Evolutionary conservation across 352 stramenopile species (phyloP).

Genomic region (Pythium apleroticum): DNA sequence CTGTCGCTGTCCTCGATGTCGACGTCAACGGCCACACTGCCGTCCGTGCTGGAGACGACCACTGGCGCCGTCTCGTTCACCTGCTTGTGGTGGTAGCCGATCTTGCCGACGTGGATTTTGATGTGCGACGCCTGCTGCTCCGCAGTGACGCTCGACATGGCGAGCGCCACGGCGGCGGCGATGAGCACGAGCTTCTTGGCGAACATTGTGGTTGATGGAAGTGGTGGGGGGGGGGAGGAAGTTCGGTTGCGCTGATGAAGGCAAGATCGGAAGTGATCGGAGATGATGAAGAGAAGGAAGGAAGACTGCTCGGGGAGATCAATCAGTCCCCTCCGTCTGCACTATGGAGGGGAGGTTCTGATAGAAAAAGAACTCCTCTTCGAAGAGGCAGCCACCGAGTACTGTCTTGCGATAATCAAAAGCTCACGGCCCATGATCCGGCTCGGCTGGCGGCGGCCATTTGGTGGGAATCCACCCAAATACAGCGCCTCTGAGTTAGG

Average conservation of each 20-base stretch:
- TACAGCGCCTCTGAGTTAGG: constrained; percentile 10
- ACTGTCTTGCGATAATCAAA: no score
- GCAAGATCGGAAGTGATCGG: constrained; percentile 12
- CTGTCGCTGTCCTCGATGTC: neutral
- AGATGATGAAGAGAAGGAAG: neutral
- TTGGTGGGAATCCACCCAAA: neutral
- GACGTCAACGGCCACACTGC: constrained; percentile 9
- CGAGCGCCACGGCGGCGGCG: constrained; percentile 24
- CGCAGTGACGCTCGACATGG: constrained; percentile 5
- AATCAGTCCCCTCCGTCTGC: neutral
- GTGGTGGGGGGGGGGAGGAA: neutral
- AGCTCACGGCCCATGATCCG: no score
- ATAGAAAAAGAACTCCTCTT: neutral
- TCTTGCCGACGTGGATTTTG: constrained; percentile 16
- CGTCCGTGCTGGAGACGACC: constrained; percentile 8
- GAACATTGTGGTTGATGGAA: constrained; percentile 21
- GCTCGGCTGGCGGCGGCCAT: neutral
- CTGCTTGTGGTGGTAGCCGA: constrained; percentile 11
- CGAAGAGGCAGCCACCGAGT: neutral
- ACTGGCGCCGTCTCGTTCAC: neutral
- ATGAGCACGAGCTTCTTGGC: constrained; percentile 32
- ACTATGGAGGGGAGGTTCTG: neutral
- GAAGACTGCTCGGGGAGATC: no score
- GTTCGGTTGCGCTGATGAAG: neutral
- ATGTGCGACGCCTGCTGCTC: constrained; percentile 5